Percentiles rank a stretch among this genome's conserved stretches.
Conservation (phyloP, 176 grass and related monocot species). For the Cymbopogon citratus region DNA sequence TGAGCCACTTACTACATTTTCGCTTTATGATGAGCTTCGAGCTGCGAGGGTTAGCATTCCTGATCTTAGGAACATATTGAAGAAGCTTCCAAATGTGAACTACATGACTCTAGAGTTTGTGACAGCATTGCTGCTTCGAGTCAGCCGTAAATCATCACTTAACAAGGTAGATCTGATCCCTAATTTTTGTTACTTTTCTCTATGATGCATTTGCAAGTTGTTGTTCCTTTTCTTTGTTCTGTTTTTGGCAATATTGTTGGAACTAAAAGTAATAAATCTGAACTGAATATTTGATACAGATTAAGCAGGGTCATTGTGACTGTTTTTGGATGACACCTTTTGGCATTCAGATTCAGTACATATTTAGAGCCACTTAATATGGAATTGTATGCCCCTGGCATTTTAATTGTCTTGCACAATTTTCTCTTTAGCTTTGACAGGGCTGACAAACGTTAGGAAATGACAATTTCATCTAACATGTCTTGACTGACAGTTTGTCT, state of each 20-base stretch:
- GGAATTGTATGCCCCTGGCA: neutral
- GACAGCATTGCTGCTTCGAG: conserved; percentile 78
- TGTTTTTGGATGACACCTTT: neutral
- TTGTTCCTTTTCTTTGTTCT: neutral
- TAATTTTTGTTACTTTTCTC: conserved; percentile 1
- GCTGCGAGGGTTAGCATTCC: conserved; percentile 71
- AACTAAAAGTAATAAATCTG: neutral
- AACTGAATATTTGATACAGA: conserved; percentile 1
- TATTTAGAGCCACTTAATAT: neutral
- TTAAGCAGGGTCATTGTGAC: neutral
- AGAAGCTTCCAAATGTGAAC: conserved; percentile 96
- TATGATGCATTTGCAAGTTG: neutral
- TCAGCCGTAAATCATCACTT: conserved; percentile 85
- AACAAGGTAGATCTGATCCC: conserved; percentile 70
- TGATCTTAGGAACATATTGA: conserved; percentile 92
- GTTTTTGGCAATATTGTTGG: neutral
- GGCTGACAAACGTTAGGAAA: neutral
- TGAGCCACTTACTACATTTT: conserved; percentile 80
- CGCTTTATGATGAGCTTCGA: conserved; percentile 75
- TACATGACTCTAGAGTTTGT: conserved; percentile 96
- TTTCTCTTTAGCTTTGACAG: neutral
- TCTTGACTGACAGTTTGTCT: neutral
- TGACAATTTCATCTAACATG: neutral
- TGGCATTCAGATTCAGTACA: neutral
- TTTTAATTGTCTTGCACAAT: neutral